These are phyloP conservation scores for Amyloporia xantha DNA, from an alignment of 768 basidiomycete species.

Conservation along the genomic window DNA sequence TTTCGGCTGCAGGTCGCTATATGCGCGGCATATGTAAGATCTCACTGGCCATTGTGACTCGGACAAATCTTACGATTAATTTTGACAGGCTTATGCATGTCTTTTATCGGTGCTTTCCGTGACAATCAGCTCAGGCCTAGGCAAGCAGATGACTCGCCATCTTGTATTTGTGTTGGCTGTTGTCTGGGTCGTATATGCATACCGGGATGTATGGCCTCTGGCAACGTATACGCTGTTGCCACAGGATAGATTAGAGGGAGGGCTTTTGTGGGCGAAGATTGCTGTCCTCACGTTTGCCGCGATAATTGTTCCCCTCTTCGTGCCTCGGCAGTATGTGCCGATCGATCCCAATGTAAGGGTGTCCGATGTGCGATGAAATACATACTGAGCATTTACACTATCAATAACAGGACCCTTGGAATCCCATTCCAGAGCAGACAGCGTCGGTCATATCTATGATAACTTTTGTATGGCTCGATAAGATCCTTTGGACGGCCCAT, in stretches of 20 bases:
- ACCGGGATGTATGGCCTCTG: conserved; percentile 56
- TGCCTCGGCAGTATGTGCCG: conserved; percentile 52
- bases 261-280: conserved; percentile 48
- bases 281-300: conserved; percentile 36
- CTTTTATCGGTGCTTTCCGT: not conserved
- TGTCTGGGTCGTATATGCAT: conserved; percentile 41
- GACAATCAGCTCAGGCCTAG: not conserved
- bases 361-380: not conserved
- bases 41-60: too few relatives aligned
- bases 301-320: conserved; percentile 44
- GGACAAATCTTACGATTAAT: conserved; percentile 39
- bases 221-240: conserved; percentile 44
- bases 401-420: conserved; percentile 15
- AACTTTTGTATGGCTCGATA: conserved; percentile 49
- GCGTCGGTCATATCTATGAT: conserved; percentile 26
- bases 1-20: too few relatives aligned
- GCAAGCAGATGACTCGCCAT: conserved; percentile 33
- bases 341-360: conserved; percentile 42
- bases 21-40: too few relatives aligned
- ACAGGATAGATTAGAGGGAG: conserved; percentile 40
- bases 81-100: conserved; percentile 33
- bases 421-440: conserved; percentile 23
- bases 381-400: not conserved
- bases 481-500: conserved; percentile 38
- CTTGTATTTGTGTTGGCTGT: conserved; percentile 40